Percentiles rank a stretch among this genome's conserved stretches.
These are phyloP conservation scores for Protomyces pachydermus DNA, from an alignment of 1,139 yeast species.

Conservation along the genomic window DNA sequence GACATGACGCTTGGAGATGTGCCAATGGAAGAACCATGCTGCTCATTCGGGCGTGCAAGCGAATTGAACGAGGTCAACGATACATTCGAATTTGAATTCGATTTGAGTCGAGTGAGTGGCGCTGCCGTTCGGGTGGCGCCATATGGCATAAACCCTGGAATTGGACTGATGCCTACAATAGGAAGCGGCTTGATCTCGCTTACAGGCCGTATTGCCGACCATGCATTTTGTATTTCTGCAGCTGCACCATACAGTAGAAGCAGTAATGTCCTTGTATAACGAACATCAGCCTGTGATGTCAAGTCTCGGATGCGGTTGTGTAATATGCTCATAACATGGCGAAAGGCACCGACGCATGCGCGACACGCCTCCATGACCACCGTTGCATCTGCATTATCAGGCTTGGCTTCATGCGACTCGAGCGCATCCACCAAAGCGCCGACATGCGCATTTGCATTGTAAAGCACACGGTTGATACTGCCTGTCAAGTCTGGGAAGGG, in stretches of 20 bases:
- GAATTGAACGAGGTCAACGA: slow-evolving; percentile 1
- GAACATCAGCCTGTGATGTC: slow-evolving; percentile 57
- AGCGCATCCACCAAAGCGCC: slow-evolving; percentile 57
- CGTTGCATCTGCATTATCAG: slow-evolving; percentile 37
- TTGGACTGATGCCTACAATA: background rate
- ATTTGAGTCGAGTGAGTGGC: slow-evolving; percentile 11
- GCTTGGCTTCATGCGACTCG: slow-evolving; percentile 43
- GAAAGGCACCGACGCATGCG: slow-evolving; percentile 46
- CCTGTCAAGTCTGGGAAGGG: slow-evolving; percentile 57
- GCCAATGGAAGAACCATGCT: background rate
- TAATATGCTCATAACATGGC: slow-evolving; percentile 49
- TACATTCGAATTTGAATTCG: slow-evolving; percentile 10
- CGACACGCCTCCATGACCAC: slow-evolving; percentile 41
- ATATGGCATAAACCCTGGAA: background rate
- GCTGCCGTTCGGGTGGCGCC: slow-evolving; percentile 16
- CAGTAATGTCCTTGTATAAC: slow-evolving; percentile 67
- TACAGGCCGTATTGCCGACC: slow-evolving; percentile 39
- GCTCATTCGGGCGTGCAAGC: background rate
- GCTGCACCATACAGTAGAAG: slow-evolving; percentile 68
- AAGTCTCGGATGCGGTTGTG: slow-evolving; percentile 49
- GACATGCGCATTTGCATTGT: slow-evolving; percentile 55
- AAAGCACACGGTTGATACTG: slow-evolving; percentile 53
- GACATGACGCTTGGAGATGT: slow-evolving; percentile 4
- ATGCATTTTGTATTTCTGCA: slow-evolving; percentile 70
- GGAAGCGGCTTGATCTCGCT: slow-evolving; percentile 30